These are phyloP conservation scores for Amniculicola lignicola DNA, from an alignment of 495 filamentous ascomycete species.

Conservation along the genomic window DNA sequence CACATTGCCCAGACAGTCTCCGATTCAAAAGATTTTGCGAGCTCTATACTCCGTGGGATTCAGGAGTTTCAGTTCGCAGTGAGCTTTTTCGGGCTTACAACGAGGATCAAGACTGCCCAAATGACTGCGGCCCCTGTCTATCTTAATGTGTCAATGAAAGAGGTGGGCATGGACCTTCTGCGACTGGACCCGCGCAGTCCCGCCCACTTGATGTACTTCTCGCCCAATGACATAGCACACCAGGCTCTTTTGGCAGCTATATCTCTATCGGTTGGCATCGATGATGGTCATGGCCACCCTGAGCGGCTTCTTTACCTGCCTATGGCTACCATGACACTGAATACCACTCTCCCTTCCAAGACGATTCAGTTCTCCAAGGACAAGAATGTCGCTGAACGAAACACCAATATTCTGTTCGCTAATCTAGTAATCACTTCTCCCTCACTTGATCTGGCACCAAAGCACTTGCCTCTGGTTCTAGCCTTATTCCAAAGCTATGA, in stretches of 20 bases:
- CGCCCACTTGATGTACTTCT: conserved; percentile 99
- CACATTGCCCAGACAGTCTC: conserved; percentile 80
- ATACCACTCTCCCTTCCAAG: conserved; percentile 92
- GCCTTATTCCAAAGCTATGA: conserved; percentile 50
- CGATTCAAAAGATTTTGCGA: conserved; percentile 88
- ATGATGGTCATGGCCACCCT: conserved; percentile 78
- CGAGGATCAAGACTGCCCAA: conserved; percentile 64
- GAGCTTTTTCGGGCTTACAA: conserved; percentile 85
- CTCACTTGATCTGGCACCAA: conserved; percentile 90
- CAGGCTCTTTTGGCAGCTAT: conserved; percentile 91
- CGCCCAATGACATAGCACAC: conserved; percentile 85
- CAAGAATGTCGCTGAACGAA: conserved; percentile 75
- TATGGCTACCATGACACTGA: conserved; percentile 95
- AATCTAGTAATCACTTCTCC: conserved; percentile 96
- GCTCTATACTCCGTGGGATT: conserved; percentile 84
- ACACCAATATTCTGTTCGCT: conserved; percentile 93
- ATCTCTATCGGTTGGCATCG: conserved; percentile 85
- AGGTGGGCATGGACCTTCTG: conserved; percentile 89
- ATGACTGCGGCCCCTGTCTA: conserved; percentile 65
- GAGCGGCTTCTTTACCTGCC: conserved; percentile 90
- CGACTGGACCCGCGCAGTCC: conserved; percentile 90
- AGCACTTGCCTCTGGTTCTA: conserved; percentile 80
- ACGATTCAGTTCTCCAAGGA: conserved; percentile 77
- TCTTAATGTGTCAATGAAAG: conserved; percentile 88
- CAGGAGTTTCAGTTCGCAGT: conserved; percentile 95